Percentiles rank a stretch among this genome's conserved stretches.
phyloP scores from a whole-genome alignment of 2,329 filamentous ascomycete genomes.

The Cladophialophora immunda region DNA sequence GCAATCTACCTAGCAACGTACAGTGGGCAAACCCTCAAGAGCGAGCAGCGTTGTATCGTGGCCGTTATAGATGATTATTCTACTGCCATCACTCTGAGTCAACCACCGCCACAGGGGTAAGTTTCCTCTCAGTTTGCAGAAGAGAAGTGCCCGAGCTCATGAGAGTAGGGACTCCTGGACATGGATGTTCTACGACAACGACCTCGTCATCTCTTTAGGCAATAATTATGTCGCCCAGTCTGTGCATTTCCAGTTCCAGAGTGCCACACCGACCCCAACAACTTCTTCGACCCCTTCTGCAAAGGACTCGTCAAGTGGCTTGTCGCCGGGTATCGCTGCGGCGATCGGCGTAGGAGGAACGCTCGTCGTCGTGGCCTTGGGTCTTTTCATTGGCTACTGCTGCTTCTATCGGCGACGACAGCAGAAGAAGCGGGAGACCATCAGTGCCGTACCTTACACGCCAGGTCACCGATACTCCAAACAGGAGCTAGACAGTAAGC shows the following conservation, averaged over 20 bases:
- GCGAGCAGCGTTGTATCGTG: constrained; percentile 1
- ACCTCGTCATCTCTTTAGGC: not conserved
- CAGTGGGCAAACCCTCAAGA: not conserved
- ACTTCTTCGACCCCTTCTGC: not conserved
- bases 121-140: not conserved
- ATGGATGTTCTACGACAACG: not conserved
- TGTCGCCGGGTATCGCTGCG: not conserved
- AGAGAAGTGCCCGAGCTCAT: not conserved
- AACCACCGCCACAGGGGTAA: constrained; percentile 2
- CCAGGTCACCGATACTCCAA: constrained; percentile 2
- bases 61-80: not conserved
- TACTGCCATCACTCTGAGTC: not conserved
- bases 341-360: not conserved
- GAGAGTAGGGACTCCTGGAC: not conserved
- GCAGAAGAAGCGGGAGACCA: not conserved
- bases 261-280: not conserved
- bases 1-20: not conserved
- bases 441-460: not conserved
- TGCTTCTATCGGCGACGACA: constrained; percentile 2
- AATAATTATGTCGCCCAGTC: not conserved
- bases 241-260: constrained; percentile 3
- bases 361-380: not conserved
- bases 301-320: not conserved
- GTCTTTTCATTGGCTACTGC: not conserved
- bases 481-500: not conserved